Percentiles rank a stretch among this genome's conserved stretches.
These are phyloP conservation scores for Chrysoporthe cubensis DNA, from an alignment of 2,329 filamentous ascomycete genomes.

Conservation along the genomic window DNA sequence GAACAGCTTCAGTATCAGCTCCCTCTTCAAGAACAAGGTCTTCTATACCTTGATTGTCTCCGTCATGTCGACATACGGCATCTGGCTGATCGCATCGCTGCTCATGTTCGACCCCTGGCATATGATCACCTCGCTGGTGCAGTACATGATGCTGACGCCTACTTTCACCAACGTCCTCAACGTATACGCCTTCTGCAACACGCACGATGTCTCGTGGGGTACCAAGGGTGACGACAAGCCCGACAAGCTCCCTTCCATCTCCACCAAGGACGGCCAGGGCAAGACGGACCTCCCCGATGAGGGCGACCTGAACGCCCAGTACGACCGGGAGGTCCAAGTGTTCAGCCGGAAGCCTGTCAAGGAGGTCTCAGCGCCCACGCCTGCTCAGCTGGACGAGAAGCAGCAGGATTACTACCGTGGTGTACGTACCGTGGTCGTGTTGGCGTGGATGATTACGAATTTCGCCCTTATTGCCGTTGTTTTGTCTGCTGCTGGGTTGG, in stretches of 20 bases:
- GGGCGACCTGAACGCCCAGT: slow-evolving; percentile 91
- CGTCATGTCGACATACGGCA: slow-evolving; percentile 85
- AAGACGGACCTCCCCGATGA: slow-evolving; percentile 97
- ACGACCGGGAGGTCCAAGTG: slow-evolving; percentile 78
- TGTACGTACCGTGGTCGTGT: slow-evolving; percentile 87
- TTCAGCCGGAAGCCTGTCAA: slow-evolving; percentile 77
- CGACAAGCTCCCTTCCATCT: slow-evolving; percentile 85
- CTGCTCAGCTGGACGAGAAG: slow-evolving; percentile 68
- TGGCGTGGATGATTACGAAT: slow-evolving; percentile 97
- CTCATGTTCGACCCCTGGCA: slow-evolving; percentile 99
- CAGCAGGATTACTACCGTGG: slow-evolving; percentile 99
- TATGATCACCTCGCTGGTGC: slow-evolving; percentile 93
- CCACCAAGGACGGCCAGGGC: slow-evolving; percentile 83
- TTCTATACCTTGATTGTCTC: slow-evolving; percentile 96
- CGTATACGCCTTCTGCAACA: slow-evolving; percentile 98
- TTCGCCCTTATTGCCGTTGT: slow-evolving; percentile 86
- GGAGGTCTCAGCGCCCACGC: slow-evolving; percentile 64
- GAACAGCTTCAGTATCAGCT: slow-evolving; percentile 67
- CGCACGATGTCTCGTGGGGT: slow-evolving; percentile 96
- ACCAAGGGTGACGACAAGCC: slow-evolving; percentile 98
- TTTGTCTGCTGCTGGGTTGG: slow-evolving; percentile 80
- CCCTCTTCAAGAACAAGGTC: slow-evolving; percentile 82
- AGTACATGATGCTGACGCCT: slow-evolving; percentile 93
- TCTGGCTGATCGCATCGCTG: slow-evolving; percentile 89
- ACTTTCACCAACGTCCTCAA: slow-evolving; percentile 99